These are phyloP conservation scores for Ambrosia trifida DNA, from an alignment of 129 eudicot genomes.

Conservation along the genomic window DNA sequence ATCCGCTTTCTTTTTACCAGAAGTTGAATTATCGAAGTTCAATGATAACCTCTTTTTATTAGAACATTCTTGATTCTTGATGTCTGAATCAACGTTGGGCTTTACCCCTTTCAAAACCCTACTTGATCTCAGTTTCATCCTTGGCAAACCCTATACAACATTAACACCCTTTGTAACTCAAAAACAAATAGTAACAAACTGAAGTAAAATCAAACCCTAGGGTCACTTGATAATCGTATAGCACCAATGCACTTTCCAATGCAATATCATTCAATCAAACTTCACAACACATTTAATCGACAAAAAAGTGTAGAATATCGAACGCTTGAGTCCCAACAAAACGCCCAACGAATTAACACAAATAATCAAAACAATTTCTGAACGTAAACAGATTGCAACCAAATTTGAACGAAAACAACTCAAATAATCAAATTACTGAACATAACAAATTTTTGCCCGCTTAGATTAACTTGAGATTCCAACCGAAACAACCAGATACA, in stretches of 20 bases:
- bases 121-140: slow-evolving; percentile 37
- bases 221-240: slow-evolving; percentile 10
- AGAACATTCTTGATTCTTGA: not conserved
- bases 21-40: slow-evolving; percentile 2
- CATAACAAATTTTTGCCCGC: no score
- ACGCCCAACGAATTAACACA: not conserved
- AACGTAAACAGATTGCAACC: no score
- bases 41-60: slow-evolving; percentile 16
- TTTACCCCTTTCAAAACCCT: slow-evolving; percentile 26
- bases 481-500: no score
- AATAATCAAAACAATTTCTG: not conserved
- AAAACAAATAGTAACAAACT: not conserved
- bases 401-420: no score
- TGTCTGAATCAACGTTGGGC: not conserved
- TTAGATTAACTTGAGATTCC: not conserved
- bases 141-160: slow-evolving; percentile 24
- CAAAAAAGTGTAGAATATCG: no score
- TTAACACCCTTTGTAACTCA: not conserved
- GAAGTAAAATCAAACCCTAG: slow-evolving; percentile 21
- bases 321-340: not conserved
- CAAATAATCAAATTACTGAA: no score
- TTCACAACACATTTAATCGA: no score
- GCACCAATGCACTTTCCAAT: slow-evolving; percentile 29
- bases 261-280: not conserved
- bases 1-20: slow-evolving; percentile 15